A percentile compares a stretch with the other conserved stretches of the same genome.
These are phyloP conservation scores for Trichoderma parareesei DNA, from an alignment of 495 filamentous ascomycete genomes.

Conservation along the genomic window DNA sequence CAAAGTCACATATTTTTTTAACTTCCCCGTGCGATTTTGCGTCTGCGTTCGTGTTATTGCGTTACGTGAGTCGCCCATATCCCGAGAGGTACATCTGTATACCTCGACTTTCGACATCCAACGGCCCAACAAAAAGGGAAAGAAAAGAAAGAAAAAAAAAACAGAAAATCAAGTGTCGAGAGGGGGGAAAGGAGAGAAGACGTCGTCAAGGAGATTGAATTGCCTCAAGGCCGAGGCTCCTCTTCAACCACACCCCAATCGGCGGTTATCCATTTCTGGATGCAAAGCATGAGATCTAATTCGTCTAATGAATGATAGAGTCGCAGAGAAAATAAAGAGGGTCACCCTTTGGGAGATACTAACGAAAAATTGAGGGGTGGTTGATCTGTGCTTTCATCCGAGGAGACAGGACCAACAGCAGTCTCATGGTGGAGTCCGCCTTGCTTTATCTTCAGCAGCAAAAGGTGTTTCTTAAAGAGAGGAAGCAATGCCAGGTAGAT, in stretches of 20 bases:
- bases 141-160: background rate
- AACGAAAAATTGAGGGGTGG: background rate
- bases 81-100: background rate
- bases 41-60: background rate
- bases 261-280: background rate
- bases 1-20: background rate
- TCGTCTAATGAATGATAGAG: background rate
- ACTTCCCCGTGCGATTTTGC: too few relatives aligned
- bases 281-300: background rate
- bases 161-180: too few relatives aligned
- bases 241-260: background rate
- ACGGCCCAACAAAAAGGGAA: background rate
- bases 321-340: background rate
- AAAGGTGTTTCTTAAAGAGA: too few relatives aligned
- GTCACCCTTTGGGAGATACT: background rate
- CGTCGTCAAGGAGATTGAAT: too few relatives aligned
- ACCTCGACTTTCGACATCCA: background rate
- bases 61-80: background rate
- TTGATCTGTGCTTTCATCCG: background rate
- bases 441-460: too few relatives aligned
- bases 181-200: too few relatives aligned
- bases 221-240: background rate
- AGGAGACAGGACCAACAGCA: too few relatives aligned
- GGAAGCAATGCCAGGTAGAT: too few relatives aligned
- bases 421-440: too few relatives aligned